Conservation (phyloP, 1,284 basidiomycete species). For the Heterobasidion irregulare region DNA sequence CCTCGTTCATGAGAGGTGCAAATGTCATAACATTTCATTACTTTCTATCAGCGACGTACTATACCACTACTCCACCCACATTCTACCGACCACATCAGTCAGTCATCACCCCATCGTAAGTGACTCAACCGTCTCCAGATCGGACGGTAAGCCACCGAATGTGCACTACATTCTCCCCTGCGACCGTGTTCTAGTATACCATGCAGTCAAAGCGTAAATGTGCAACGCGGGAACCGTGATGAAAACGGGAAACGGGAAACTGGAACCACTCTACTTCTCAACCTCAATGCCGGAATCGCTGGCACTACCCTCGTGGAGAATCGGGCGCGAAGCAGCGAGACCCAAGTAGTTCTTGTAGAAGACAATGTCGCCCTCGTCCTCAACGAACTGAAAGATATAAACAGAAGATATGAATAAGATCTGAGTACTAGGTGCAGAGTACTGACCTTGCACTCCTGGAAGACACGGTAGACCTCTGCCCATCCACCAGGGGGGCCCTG, state of each 20-base stretch:
- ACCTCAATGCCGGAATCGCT: conserved; percentile 88
- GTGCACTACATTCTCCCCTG: too few species aligned
- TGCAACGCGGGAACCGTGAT: neutral
- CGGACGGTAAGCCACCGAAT: too few species aligned
- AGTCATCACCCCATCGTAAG: too few species aligned
- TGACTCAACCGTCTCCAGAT: too few species aligned
- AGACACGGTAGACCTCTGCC: conserved; percentile 72
- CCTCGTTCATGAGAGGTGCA: too few species aligned
- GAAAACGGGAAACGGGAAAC: neutral
- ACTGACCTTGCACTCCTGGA: conserved; percentile 54
- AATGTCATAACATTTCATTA: too few species aligned
- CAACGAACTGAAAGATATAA: conserved; percentile 53
- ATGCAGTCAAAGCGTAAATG: neutral
- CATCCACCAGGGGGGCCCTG: conserved; percentile 67
- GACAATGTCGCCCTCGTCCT: conserved; percentile 85
- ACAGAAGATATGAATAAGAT: neutral
- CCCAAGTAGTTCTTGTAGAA: conserved; percentile 90
- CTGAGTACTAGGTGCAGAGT: neutral
- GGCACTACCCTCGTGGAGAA: conserved; percentile 50
- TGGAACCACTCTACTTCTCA: conserved; percentile 22
- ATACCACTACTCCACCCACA: too few species aligned
- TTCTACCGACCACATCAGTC: too few species aligned
- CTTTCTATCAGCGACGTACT: too few species aligned
- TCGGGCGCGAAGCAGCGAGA: conserved; percentile 62
- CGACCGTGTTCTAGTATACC: neutral